Conservation (phyloP, 1,284 basidiomycete genomes). For the Stygiomarasmius scandens region DNA sequence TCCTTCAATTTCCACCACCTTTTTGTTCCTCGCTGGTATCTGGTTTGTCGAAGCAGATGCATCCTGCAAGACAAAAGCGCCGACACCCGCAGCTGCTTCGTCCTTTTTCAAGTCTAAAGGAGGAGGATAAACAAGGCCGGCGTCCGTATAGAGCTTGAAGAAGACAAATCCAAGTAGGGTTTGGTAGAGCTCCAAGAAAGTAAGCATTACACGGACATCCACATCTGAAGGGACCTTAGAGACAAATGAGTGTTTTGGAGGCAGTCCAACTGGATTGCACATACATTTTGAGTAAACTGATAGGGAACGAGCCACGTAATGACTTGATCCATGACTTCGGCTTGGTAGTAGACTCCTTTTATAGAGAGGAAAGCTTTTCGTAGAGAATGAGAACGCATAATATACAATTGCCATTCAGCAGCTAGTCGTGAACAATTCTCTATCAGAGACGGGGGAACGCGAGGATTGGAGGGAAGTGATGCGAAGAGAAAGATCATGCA, state of each 20-base stretch:
- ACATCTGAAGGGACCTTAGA: constrained; percentile 91
- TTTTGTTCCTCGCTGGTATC: constrained; percentile 34
- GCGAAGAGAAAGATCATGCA: constrained; percentile 95
- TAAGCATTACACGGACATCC: constrained; percentile 97
- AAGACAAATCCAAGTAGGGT: constrained; percentile 95
- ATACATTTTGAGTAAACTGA: constrained; percentile 94
- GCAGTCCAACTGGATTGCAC: constrained; percentile 24
- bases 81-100: constrained; percentile 87
- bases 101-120: constrained; percentile 86
- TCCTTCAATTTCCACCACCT: constrained; percentile 52
- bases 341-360: constrained; percentile 99
- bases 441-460: constrained; percentile 83
- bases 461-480: constrained; percentile 81
- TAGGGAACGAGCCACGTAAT: constrained; percentile 98
- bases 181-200: constrained; percentile 98
- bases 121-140: constrained; percentile 93
- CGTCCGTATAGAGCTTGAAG: constrained; percentile 97
- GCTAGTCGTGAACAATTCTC: constrained; percentile 90
- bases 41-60: constrained; percentile 33
- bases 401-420: constrained; percentile 93
- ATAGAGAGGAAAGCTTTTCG: constrained; percentile 96
- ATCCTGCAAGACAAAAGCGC: constrained; percentile 84
- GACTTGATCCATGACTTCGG: constrained; percentile 90
- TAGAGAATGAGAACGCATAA: constrained; percentile 87
- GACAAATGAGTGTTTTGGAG: constrained; percentile 14